Conservation (phyloP, 306 rosid species). For the Prunus mira region DNA sequence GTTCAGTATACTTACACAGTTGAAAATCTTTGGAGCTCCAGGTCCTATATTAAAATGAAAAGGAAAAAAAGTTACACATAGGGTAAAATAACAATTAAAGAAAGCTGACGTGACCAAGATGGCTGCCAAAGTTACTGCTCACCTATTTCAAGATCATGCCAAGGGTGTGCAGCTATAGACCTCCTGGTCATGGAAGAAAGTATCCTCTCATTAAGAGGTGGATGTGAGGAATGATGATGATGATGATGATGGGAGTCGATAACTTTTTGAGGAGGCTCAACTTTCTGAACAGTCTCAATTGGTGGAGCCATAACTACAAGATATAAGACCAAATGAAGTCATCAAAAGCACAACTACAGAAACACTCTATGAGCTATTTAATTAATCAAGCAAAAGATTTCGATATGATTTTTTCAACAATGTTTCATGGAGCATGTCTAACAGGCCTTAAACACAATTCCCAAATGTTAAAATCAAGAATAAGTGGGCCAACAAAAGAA, state of each 20-base stretch:
- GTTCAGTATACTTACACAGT: slow-evolving; percentile 64
- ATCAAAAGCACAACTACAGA: neutral
- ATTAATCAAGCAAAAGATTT: neutral
- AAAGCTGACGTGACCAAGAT: neutral
- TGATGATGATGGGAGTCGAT: slow-evolving; percentile 40
- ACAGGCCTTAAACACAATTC: neutral
- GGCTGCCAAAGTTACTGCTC: slow-evolving; percentile 1
- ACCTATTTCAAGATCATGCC: slow-evolving; percentile 99
- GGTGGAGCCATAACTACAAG: slow-evolving; percentile 69
- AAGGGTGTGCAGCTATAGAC: slow-evolving; percentile 95
- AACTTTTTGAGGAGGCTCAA: slow-evolving; percentile 27
- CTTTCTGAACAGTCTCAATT: slow-evolving; percentile 17
- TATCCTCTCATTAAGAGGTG: slow-evolving; percentile 95
- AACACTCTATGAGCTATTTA: neutral
- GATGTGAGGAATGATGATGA: slow-evolving; percentile 26
- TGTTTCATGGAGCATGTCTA: neutral
- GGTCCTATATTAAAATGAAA: slow-evolving; percentile 60
- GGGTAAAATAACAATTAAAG: neutral
- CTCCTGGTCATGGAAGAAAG: slow-evolving; percentile 93
- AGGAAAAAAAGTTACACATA: slow-evolving; percentile 4
- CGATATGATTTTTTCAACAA: neutral
- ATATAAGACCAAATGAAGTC: slow-evolving; percentile 15
- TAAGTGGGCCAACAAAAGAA: neutral
- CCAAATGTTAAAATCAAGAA: neutral
- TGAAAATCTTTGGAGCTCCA: slow-evolving; percentile 82